Evolutionary conservation across 2,329 filamentous ascomycete species (phyloP).

Genomic region (Aureobasidium subglaciale): DNA sequence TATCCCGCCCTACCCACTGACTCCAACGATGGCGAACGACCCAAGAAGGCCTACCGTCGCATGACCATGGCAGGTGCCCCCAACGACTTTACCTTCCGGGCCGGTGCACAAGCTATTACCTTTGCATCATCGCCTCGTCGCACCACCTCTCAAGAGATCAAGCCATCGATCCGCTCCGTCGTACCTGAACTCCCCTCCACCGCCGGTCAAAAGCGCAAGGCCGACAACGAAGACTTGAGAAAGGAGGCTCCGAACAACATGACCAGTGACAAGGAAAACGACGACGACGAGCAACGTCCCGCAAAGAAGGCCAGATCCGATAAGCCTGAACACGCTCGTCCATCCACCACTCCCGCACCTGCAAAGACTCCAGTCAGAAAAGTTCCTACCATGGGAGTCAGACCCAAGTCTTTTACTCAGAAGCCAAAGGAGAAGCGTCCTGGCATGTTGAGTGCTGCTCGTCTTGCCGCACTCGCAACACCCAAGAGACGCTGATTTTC

Average conservation of each 20-base stretch:
- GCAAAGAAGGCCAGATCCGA: constrained; percentile 16
- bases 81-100: constrained; percentile 43
- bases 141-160: constrained; percentile 20
- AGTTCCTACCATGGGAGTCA: constrained; percentile 27
- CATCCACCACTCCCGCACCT: constrained; percentile 21
- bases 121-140: constrained; percentile 34
- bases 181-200: constrained; percentile 21
- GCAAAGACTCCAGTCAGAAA: constrained; percentile 20
- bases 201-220: constrained; percentile 39
- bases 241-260: background rate
- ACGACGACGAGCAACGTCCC: constrained; percentile 23
- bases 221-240: constrained; percentile 22
- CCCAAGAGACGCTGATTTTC: constrained; percentile 13
- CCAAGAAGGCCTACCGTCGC: constrained; percentile 29
- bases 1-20: constrained; percentile 15
- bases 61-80: constrained; percentile 28
- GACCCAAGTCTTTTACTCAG: constrained; percentile 27
- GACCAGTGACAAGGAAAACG: constrained; percentile 37
- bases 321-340: constrained; percentile 16
- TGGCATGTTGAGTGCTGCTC: constrained; percentile 15
- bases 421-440: constrained; percentile 21
- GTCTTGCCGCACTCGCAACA: constrained; percentile 15
- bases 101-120: constrained; percentile 34
- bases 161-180: constrained; percentile 40
- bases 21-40: constrained; percentile 16